Conservation (phyloP, 2,329 filamentous ascomycete genomes). For the Aureobasidium namibiae region DNA sequence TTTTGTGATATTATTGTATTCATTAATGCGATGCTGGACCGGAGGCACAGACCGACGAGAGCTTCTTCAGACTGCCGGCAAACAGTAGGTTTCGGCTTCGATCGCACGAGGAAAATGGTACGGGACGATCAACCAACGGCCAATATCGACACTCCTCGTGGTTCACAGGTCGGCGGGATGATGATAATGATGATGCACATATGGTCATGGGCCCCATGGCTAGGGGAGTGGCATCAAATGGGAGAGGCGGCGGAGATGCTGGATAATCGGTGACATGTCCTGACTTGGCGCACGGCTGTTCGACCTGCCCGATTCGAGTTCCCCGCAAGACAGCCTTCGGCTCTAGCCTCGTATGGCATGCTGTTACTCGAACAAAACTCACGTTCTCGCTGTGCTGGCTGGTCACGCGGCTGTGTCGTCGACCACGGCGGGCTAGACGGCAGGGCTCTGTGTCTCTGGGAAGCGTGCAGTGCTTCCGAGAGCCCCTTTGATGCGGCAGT, state of each 20-base stretch:
- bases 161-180: neutral
- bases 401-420: neutral
- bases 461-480: neutral
- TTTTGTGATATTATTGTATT: no score
- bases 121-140: neutral
- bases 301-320: neutral
- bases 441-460: neutral
- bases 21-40: neutral
- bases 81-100: neutral
- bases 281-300: neutral
- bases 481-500: neutral
- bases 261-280: neutral
- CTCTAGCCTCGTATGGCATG: neutral
- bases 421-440: neutral
- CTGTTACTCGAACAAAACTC: conserved; percentile 8
- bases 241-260: conserved; percentile 1
- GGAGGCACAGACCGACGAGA: neutral
- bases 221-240: neutral
- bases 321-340: conserved; percentile 4
- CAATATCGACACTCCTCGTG: neutral
- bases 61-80: neutral
- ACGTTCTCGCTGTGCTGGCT: neutral
- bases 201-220: neutral
- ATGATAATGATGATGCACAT: neutral
- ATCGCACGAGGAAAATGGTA: neutral